These are phyloP conservation scores for Tagetes patula DNA, from an alignment of 129 eudicot species.

Conservation along the genomic window DNA sequence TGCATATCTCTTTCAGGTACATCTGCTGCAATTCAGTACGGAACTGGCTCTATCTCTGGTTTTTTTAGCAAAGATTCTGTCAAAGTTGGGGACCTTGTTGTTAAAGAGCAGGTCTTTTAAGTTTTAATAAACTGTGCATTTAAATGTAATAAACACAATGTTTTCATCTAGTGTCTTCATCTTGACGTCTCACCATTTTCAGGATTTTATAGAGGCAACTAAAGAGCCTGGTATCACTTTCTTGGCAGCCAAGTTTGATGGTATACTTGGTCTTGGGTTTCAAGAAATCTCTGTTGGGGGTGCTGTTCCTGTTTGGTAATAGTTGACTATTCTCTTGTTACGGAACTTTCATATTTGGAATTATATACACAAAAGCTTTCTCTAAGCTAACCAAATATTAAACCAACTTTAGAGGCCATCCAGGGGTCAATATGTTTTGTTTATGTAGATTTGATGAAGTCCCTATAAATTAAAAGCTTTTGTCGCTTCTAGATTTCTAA, in stretches of 20 bases:
- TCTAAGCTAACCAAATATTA: background rate
- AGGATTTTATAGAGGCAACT: slow-evolving; percentile 62
- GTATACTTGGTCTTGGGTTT: slow-evolving; percentile 66
- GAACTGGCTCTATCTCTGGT: slow-evolving; percentile 54
- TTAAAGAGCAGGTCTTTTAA: slow-evolving; percentile 47
- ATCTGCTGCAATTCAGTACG: slow-evolving; percentile 47
- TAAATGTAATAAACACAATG: slow-evolving; percentile 10
- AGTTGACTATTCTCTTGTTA: slow-evolving; percentile 17
- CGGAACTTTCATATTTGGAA: slow-evolving; percentile 12
- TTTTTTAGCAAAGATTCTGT: slow-evolving; percentile 61
- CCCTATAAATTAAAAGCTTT: background rate
- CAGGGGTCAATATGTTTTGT: background rate
- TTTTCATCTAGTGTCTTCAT: slow-evolving; percentile 10
- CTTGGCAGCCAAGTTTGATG: slow-evolving; percentile 55
- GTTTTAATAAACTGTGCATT: slow-evolving; percentile 5
- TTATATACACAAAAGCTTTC: background rate
- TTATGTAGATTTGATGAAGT: background rate
- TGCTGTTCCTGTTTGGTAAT: slow-evolving; percentile 56
- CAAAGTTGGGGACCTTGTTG: slow-evolving; percentile 50
- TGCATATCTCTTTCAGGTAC: slow-evolving; percentile 35
- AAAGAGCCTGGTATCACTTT: slow-evolving; percentile 50
- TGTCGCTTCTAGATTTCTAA: background rate
- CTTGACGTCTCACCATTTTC: slow-evolving; percentile 2
- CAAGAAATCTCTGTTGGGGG: slow-evolving; percentile 44
- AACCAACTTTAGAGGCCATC: background rate